Percentiles rank a stretch among this genome's conserved stretches.
Evolutionary conservation across 2,329 filamentous ascomycete genomes (phyloP).

Genomic region (Didymella sp.): DNA sequence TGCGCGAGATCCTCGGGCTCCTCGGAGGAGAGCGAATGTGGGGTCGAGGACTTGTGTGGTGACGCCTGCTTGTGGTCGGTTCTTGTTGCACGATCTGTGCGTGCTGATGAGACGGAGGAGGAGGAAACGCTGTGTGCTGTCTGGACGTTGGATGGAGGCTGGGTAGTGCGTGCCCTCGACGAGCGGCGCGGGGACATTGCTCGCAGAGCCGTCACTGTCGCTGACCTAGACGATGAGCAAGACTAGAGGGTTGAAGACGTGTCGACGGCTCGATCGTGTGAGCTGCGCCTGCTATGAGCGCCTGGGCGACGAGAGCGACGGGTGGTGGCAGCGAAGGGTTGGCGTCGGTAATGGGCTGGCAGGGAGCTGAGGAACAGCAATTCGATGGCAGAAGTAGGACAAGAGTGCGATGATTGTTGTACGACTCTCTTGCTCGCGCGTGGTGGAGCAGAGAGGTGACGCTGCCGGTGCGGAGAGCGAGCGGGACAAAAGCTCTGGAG

Average conservation of each 20-base stretch:
- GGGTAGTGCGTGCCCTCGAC: constrained; percentile 83
- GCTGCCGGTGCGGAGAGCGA: constrained; percentile 43
- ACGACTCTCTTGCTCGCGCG: constrained; percentile 24
- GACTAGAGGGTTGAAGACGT: constrained; percentile 1
- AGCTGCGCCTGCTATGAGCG: constrained; percentile 23
- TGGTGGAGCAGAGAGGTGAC: constrained; percentile 36
- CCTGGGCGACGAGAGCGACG: constrained; percentile 21
- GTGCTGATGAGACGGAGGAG: constrained; percentile 73
- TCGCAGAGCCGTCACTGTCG: constrained; percentile 15
- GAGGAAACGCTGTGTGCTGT: constrained; percentile 78
- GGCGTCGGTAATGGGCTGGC: constrained; percentile 8
- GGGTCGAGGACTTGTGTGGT: constrained; percentile 76
- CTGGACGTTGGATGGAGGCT: constrained; percentile 69
- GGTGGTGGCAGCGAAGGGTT: constrained; percentile 22
- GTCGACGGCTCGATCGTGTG: constrained; percentile 15
- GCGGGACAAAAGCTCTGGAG: constrained; percentile 48
- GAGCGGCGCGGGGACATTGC: constrained; percentile 80
- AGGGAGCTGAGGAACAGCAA: constrained; percentile 15
- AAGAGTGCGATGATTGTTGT: constrained; percentile 20
- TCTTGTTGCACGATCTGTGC: constrained; percentile 76
- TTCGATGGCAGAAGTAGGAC: constrained; percentile 21
- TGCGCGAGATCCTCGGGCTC: constrained; percentile 64
- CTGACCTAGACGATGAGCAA: neutral
- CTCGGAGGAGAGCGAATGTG: constrained; percentile 74
- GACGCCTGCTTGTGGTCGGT: constrained; percentile 75